A percentile compares a stretch with the other conserved stretches of the same genome.
phyloP scores from a whole-genome alignment of 2,329 filamentous ascomycete genomes.

The Colletotrichum kahawae region DNA sequence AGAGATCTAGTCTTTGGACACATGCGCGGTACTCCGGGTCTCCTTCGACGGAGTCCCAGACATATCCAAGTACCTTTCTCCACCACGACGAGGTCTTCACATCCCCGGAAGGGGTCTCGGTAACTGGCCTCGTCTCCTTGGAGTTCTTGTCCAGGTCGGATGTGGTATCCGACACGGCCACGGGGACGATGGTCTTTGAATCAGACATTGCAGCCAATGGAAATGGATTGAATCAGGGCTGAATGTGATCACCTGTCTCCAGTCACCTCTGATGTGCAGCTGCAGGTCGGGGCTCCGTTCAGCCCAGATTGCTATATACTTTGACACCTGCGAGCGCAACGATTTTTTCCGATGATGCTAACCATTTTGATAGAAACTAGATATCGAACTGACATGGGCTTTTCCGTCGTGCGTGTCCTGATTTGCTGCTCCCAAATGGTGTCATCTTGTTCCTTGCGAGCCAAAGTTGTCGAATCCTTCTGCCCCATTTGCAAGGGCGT shows the following conservation, averaged over 20 bases:
- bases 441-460: background rate
- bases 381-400: background rate
- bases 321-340: background rate
- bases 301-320: slow-evolving; percentile 6
- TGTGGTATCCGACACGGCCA: background rate
- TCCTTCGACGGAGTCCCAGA: slow-evolving; percentile 9
- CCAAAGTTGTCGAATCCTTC: background rate
- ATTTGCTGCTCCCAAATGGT: background rate
- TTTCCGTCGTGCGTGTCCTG: background rate
- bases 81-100: background rate
- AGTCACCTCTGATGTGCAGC: background rate
- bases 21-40: slow-evolving; percentile 6
- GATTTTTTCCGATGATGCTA: slow-evolving; percentile 3
- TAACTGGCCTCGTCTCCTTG: background rate
- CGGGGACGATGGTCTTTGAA: background rate
- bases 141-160: background rate
- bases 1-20: slow-evolving; percentile 1
- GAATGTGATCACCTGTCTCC: background rate
- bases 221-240: fast-evolving
- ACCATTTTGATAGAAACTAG: background rate
- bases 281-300: background rate
- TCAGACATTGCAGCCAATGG: background rate
- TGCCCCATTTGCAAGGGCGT: background rate
- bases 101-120: background rate
- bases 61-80: background rate